phyloP scores from a whole-genome alignment of 176 grass and related monocot genomes.

The Oryza punctata region DNA sequence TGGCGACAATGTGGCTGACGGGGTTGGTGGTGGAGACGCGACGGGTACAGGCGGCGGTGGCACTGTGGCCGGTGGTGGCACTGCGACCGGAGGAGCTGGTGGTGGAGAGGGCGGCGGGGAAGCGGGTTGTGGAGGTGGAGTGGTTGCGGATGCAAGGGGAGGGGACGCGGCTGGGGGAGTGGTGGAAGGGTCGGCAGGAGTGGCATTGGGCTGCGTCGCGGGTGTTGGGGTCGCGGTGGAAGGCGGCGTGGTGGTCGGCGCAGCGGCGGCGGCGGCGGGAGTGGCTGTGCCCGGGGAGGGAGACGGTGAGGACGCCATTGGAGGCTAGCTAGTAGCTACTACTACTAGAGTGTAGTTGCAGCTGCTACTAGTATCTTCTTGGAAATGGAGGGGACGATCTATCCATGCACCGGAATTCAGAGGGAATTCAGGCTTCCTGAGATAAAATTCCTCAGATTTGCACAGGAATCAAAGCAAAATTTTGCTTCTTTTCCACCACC shows the following conservation, averaged over 20 bases:
- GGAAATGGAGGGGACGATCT: background rate
- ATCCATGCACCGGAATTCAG: conserved; percentile 26
- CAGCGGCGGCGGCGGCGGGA: background rate
- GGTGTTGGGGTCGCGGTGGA: conserved; percentile 24
- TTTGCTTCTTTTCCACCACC: background rate
- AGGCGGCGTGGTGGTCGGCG: conserved; percentile 8
- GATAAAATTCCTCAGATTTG: conserved; percentile 24
- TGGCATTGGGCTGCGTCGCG: conserved; percentile 58
- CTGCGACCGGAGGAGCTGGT: background rate
- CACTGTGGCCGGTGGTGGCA: conserved; percentile 11
- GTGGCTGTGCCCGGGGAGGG: conserved; percentile 50
- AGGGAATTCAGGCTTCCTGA: background rate
- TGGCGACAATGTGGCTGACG: conserved; percentile 35
- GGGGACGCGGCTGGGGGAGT: conserved; percentile 36
- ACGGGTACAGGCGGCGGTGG: conserved; percentile 19
- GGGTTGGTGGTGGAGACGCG: conserved; percentile 38
- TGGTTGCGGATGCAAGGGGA: conserved; percentile 36
- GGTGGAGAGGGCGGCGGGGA: conserved; percentile 36
- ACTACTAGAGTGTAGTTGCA: background rate
- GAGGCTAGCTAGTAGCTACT: background rate
- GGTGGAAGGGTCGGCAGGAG: conserved; percentile 50
- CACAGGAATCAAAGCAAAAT: conserved; percentile 19
- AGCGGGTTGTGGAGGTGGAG: conserved; percentile 23
- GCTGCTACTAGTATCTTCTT: background rate
- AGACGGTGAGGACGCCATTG: conserved; percentile 69